These are phyloP conservation scores for Candida dajiaensis DNA, from an alignment of 805 yeast species.

Conservation along the genomic window DNA sequence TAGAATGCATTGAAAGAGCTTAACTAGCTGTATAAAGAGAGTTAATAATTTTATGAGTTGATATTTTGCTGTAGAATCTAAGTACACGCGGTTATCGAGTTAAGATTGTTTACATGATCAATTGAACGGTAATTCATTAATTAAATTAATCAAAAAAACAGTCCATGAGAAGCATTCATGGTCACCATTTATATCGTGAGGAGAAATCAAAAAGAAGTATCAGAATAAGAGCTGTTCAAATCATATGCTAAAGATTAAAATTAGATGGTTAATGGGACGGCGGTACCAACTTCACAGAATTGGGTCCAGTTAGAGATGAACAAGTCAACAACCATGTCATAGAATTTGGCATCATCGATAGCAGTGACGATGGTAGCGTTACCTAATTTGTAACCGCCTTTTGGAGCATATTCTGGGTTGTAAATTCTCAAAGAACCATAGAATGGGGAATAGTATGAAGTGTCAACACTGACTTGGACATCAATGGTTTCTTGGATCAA, in stretches of 20 bases:
- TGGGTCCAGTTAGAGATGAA: constrained; percentile 33
- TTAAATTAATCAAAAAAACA: not conserved
- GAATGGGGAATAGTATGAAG: constrained; percentile 36
- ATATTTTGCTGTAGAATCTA: too few species aligned
- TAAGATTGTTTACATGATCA: too few species aligned
- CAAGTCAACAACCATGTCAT: constrained; percentile 27
- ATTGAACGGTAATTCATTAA: not conserved
- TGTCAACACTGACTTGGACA: constrained; percentile 32
- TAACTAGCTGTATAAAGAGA: too few species aligned
- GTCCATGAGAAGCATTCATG: not conserved
- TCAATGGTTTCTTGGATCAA: constrained; percentile 26
- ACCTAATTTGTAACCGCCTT: constrained; percentile 26
- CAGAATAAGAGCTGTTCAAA: not conserved
- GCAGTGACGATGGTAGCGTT: constrained; percentile 31
- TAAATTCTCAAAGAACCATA: constrained; percentile 35
- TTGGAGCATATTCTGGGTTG: constrained; percentile 34
- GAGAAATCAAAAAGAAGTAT: not conserved
- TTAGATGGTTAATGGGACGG: constrained; percentile 8
- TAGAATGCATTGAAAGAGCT: too few species aligned
- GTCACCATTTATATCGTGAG: not conserved
- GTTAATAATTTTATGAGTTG: too few species aligned
- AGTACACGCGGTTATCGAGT: too few species aligned
- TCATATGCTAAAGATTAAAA: not conserved
- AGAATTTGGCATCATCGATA: constrained; percentile 28
- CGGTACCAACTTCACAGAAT: constrained; percentile 26